Base-by-base conservation (phyloP, 2,329 filamentous ascomycete genomes). In the Colletotrichum horii region DNA sequence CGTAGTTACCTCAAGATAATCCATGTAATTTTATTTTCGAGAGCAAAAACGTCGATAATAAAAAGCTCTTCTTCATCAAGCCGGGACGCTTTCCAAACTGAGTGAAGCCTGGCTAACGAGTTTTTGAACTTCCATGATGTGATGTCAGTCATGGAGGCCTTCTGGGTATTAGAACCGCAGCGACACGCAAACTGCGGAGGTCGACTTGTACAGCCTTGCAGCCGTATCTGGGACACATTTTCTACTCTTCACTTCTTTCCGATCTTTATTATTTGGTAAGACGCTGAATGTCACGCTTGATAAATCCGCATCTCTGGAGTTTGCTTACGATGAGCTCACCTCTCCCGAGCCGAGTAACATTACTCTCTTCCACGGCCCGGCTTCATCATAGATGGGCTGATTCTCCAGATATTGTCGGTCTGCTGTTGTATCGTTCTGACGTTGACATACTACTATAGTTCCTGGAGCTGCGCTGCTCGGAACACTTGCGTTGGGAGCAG, bases 271-370 rank as follows among this genome's bases (percentile, higher is more conserved):
- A n/a, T n/a, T n/a, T 2, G 38, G 0, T 43, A 0, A 43, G 38
- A 1, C 15, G 19, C 0, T 43, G 38, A 43, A 1, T 43, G 5
- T 43, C 38, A 43, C 19, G 0, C 19, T 43, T 43, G 1, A 43
- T 11, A n/a, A 0, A 43, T 43, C 3, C 19, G 9, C 0, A 1
- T 43, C 1, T 43, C 1, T n/a, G 0, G 38, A 6, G 5, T 12
- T 1, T 43, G 9, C 19, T 43, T 6, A n/a, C 19, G 3, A 3
- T 1, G 9, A 12, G 19, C 38, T 43, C 38, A 43, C 55, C 8
- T 58, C 15, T 8, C 24, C 0, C 15, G 0, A 3, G 55, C 1
- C 55, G 1, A 28, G 24, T 26, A 19, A 24, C 4, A 58, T 26
- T 6, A 30, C 14, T 19, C 24, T 58, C 24, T 15, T 28, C 1